These are phyloP conservation scores for Wickerhamomyces bisporus DNA, from an alignment of 805 yeast species.

Conservation along the genomic window DNA sequence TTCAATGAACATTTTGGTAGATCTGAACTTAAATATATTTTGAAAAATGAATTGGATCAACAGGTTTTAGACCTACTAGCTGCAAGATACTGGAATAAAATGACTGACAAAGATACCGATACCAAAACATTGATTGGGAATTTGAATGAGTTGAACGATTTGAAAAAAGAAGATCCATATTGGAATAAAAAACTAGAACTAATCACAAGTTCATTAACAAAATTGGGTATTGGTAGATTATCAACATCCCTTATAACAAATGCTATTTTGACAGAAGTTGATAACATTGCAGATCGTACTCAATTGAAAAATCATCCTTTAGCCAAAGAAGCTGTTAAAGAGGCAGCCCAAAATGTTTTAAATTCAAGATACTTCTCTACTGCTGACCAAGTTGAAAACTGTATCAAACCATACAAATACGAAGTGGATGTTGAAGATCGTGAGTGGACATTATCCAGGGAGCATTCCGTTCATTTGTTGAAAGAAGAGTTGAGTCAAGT, in stretches of 20 bases:
- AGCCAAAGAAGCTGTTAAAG: slow-evolving; percentile 74
- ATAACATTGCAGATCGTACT: slow-evolving; percentile 65
- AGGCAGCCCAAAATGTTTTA: slow-evolving; percentile 78
- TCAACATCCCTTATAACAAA: slow-evolving; percentile 80
- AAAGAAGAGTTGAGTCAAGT: slow-evolving; percentile 87
- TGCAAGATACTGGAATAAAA: slow-evolving; percentile 85
- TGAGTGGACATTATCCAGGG: slow-evolving; percentile 83
- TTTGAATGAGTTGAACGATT: slow-evolving; percentile 49
- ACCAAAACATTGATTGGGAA: slow-evolving; percentile 32
- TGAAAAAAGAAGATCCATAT: slow-evolving; percentile 62
- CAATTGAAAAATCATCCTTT: slow-evolving; percentile 81
- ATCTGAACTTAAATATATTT: slow-evolving; percentile 69
- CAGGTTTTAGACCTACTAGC: slow-evolving; percentile 83
- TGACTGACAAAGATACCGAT: slow-evolving; percentile 13
- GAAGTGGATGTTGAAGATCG: slow-evolving; percentile 95
- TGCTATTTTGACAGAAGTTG: slow-evolving; percentile 73
- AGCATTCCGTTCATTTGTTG: slow-evolving; percentile 65
- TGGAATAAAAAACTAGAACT: slow-evolving; percentile 89
- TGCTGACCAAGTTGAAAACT: slow-evolving; percentile 97
- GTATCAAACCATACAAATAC: slow-evolving; percentile 95
- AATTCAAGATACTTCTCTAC: slow-evolving; percentile 80
- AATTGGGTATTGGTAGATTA: slow-evolving; percentile 88
- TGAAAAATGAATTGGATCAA: slow-evolving; percentile 85
- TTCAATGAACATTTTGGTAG: slow-evolving; percentile 79
- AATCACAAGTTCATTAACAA: slow-evolving; percentile 79